phyloP scores from a whole-genome alignment of 129 eudicot genomes.

The Erigeron canadensis region DNA sequence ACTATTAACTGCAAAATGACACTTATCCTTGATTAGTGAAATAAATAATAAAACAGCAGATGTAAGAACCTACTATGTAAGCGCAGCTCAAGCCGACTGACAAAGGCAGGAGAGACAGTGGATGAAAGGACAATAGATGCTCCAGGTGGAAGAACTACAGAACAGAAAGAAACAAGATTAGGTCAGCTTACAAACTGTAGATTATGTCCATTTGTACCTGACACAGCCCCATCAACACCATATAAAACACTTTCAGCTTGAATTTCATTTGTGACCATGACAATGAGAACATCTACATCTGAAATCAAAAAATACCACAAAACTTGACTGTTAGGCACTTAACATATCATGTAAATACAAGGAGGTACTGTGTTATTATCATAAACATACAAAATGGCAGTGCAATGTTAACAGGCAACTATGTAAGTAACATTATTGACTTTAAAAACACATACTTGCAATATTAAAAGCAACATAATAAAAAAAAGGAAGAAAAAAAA shows the following conservation, averaged over 20 bases:
- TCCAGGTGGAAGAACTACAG: slow-evolving; percentile 75
- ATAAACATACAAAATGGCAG: neutral
- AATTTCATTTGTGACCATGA: slow-evolving; percentile 97
- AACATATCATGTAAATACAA: neutral
- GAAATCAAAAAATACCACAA: slow-evolving; percentile 16
- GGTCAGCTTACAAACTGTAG: slow-evolving; percentile 19
- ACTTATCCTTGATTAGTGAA: neutral
- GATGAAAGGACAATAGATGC: slow-evolving; percentile 86
- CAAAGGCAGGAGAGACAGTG: slow-evolving; percentile 95
- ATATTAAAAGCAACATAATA: too few relatives aligned
- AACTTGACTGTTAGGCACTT: too few relatives aligned
- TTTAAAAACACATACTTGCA: neutral
- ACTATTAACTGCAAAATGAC: neutral
- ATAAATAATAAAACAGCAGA: slow-evolving; percentile 19
- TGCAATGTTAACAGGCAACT: neutral
- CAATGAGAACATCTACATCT: slow-evolving; percentile 83
- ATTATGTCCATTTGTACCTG: slow-evolving; percentile 45
- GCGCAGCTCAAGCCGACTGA: slow-evolving; percentile 70
- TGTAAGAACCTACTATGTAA: slow-evolving; percentile 61
- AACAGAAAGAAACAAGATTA: slow-evolving; percentile 31
- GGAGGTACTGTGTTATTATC: neutral
- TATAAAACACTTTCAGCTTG: slow-evolving; percentile 96
- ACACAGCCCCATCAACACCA: slow-evolving; percentile 80
- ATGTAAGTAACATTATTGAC: neutral
- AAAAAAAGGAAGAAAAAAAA: too few relatives aligned